Evolutionary conservation across 2,329 filamentous ascomycete genomes (phyloP), one percentile per base, ranked within the genome.

Genomic region (Dactylellina cionopaga): DNA sequence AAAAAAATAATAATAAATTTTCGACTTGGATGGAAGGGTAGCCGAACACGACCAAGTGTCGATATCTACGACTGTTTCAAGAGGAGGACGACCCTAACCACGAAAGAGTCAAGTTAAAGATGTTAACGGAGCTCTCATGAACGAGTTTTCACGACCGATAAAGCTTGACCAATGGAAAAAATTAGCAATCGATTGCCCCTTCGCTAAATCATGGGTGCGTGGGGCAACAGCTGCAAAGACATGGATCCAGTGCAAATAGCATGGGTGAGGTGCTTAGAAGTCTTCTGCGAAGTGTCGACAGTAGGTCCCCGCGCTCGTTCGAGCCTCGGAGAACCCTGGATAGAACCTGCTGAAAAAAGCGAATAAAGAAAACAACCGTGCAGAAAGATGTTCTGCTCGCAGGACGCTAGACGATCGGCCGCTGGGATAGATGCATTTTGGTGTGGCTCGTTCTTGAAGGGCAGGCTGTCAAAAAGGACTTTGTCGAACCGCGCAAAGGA

Each of bases 91-190:
- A 17, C 44, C 31, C 58, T 31, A 43, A 37, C 24, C 17, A 24
- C 44, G 37, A 44, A 54, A 54, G 43, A 47, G 47, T 41, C 19
- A 62, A 44, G 47, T 49, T 63, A 29, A 37, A 19, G 44, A 72
- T 46, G 27, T 29, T 46, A 64, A 65, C 41, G 68, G 68, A 72
- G 68, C 68, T 72, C 65, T 49, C 68, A 72, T 72, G 68, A 72
- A 72, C 68, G 68, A 72, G 65, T 72, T 72, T 72, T 72, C 68
- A 72, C 59, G 54, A 44, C 35, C 52, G 35, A 59, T 72, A 37
- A 37, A 55, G 44, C 52, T 37, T 43, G 33, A 47, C 68, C 68
- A 72, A 72, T 72, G 60, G 59, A 58, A 71, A 55, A 68, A 59
- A 68, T 68, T 68, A 68, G 56, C 59, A 58, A 59, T 59, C 37